Evolutionary conservation across 2,329 filamentous ascomycete genomes (phyloP), one percentile per base, ranked within the genome.

Genomic region (Huntiella abstrusa): DNA sequence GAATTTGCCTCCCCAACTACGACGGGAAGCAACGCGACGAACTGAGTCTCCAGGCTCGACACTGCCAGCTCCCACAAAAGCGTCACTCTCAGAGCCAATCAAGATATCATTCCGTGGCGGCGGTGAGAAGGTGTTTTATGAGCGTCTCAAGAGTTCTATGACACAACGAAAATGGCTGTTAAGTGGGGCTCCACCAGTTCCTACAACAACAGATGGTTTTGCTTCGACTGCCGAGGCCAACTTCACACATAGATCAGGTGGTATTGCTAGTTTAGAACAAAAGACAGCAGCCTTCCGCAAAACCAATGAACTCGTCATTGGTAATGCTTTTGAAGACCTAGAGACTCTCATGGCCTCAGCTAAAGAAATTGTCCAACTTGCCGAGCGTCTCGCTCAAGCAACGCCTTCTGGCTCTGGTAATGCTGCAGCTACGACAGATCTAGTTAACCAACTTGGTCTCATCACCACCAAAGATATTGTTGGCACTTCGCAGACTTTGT

Each of bases 281-380:
- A 76, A 86, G 51, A 83, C 85, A 0, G 63, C 88, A 4, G 83
- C 87, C 54, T 75, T 86, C 56, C 80, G 85, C 48, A 88, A 84
- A 63, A 94, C 93, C 60, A 96, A 95, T 55, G 86, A 95, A 60
- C 64, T 85, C 7, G 79, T 95, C 43, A 94, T 98, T 52, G 88
- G 88, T 19, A 86, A 75, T 53, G 87, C 91, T 0, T 98, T 98
- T 56, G 88, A 95, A 58, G 91, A 98, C 56, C 72, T 98, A 0
- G 88, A 96, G 58, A 87, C 91, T 3, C 69, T 98, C 34, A 98
- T 96, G 88, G 85, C 87, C 3, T 95, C 88, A 3, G 91, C 91
- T 4, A 95, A 96, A 58, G 85, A 98, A 58, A 85, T 98, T 42
- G 80, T 96, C 43, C 85, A 86, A 4, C 76, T 98, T 37, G 91